Percentiles rank a stretch among this genome's conserved stretches.
Conservation (phyloP, 2,329 filamentous ascomycete genomes). For the Rhynchosporium graminicola region DNA sequence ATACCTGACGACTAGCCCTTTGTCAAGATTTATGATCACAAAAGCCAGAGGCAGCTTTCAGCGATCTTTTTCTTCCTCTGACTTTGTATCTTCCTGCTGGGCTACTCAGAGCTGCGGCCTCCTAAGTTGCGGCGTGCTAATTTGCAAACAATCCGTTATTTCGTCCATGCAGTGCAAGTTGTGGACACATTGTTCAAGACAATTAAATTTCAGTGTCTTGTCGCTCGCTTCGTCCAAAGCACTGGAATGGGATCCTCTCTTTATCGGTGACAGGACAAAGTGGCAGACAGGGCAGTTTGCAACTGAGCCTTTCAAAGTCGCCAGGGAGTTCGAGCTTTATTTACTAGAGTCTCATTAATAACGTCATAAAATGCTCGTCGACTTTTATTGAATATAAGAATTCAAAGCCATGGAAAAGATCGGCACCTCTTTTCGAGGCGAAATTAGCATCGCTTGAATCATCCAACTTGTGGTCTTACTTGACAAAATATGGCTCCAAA, state of each 20-base stretch:
- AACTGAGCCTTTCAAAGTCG: too few relatives aligned
- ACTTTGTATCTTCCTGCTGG: conserved; percentile 25
- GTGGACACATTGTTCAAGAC: not conserved
- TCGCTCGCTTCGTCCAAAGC: conserved; percentile 21
- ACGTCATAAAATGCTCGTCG: too few relatives aligned
- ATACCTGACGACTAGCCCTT: conserved; percentile 26
- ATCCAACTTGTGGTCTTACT: not conserved
- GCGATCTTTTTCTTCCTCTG: conserved; percentile 14
- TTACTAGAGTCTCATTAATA: too few relatives aligned
- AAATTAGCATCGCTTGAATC: too few relatives aligned
- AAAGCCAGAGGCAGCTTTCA: conserved; percentile 21
- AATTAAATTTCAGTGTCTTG: not conserved
- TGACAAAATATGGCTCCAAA: not conserved
- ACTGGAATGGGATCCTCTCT: conserved; percentile 20
- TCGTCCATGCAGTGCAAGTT: not conserved
- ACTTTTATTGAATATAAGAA: not conserved
- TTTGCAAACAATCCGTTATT: not conserved
- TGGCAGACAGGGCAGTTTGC: too few relatives aligned
- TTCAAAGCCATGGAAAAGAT: too few relatives aligned
- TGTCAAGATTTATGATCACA: conserved; percentile 22
- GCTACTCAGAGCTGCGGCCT: conserved; percentile 41
- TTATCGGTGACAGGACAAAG: not conserved
- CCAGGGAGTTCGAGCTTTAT: too few relatives aligned
- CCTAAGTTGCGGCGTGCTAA: conserved; percentile 29
- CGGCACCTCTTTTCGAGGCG: too few relatives aligned